phyloP scores from a whole-genome alignment of 768 basidiomycete genomes.

The Kockovaella imperatae region DNA sequence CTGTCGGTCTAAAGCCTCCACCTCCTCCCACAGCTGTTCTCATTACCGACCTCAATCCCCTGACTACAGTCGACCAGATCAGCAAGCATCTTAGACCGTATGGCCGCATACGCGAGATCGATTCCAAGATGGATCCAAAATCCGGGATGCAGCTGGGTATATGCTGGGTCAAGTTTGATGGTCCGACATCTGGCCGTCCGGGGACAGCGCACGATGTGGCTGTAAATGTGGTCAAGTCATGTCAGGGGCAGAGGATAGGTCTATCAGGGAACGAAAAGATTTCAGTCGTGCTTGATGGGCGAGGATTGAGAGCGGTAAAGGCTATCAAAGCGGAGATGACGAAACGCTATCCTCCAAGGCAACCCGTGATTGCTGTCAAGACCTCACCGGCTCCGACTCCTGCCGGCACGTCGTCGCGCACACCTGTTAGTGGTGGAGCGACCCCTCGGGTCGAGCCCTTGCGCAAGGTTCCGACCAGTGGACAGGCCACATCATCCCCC shows the following conservation, averaged over 20 bases:
- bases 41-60: conserved; percentile 60
- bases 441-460: conserved; percentile 9
- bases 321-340: conserved; percentile 55
- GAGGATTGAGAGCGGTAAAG: conserved; percentile 58
- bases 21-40: conserved; percentile 55
- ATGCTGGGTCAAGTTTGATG: conserved; percentile 59
- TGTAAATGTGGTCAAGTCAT: conserved; percentile 56
- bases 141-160: conserved; percentile 80
- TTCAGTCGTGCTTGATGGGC: conserved; percentile 70
- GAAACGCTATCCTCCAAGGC: conserved; percentile 49
- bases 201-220: conserved; percentile 57
- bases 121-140: conserved; percentile 66
- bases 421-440: conserved; percentile 12
- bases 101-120: conserved; percentile 60
- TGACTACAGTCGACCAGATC: conserved; percentile 62
- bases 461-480: neutral
- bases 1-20: conserved; percentile 64
- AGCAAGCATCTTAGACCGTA: conserved; percentile 58
- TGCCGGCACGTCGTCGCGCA: conserved; percentile 5
- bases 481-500: neutral
- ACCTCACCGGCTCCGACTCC: conserved; percentile 3
- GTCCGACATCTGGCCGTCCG: conserved; percentile 12
- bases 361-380: conserved; percentile 12
- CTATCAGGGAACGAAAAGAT: conserved; percentile 52
- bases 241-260: conserved; percentile 59